Percentiles rank a stretch among this genome's conserved stretches.
Evolutionary conservation across 371 early-diverging fungal genomes (phyloP).

Genomic region (Apophysomyces elegans): DNA sequence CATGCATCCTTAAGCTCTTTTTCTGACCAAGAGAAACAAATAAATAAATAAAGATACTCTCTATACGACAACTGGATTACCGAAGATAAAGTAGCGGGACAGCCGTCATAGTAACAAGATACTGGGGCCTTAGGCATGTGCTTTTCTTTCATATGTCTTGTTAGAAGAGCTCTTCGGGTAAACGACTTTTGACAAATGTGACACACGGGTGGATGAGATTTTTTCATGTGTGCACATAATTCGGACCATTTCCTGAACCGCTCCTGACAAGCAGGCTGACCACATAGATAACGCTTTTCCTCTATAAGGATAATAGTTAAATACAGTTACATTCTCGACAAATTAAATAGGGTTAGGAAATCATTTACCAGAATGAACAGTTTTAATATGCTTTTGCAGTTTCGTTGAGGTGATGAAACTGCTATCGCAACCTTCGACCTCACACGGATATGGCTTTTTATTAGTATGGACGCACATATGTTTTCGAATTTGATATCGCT

Average conservation of each 20-base stretch:
- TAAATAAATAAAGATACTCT: too few relatives aligned
- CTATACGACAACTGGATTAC: constrained; percentile 14
- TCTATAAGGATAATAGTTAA: constrained; percentile 26
- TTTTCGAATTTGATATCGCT: constrained; percentile 57
- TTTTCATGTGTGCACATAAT: constrained; percentile 60
- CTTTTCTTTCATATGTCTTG: constrained; percentile 47
- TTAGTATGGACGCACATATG: constrained; percentile 58
- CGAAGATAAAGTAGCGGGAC: constrained; percentile 41
- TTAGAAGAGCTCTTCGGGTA: constrained; percentile 32
- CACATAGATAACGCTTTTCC: constrained; percentile 60
- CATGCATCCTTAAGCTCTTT: constrained; percentile 40
- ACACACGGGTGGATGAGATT: constrained; percentile 56
- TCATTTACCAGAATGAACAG: constrained; percentile 56
- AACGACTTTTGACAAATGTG: constrained; percentile 56
- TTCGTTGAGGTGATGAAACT: constrained; percentile 58
- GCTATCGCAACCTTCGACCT: constrained; percentile 45
- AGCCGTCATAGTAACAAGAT: constrained; percentile 53
- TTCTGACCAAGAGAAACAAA: constrained; percentile 14
- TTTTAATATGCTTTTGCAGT: constrained; percentile 55
- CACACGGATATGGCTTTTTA: constrained; percentile 49
- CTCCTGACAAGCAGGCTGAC: constrained; percentile 43
- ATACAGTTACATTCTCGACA: neutral
- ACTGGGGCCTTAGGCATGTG: constrained; percentile 31
- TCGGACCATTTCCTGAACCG: constrained; percentile 63
- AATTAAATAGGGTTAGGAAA: neutral